Evolutionary conservation across 2,329 filamentous ascomycete genomes (phyloP).

Genomic region (Cladosporium velox): DNA sequence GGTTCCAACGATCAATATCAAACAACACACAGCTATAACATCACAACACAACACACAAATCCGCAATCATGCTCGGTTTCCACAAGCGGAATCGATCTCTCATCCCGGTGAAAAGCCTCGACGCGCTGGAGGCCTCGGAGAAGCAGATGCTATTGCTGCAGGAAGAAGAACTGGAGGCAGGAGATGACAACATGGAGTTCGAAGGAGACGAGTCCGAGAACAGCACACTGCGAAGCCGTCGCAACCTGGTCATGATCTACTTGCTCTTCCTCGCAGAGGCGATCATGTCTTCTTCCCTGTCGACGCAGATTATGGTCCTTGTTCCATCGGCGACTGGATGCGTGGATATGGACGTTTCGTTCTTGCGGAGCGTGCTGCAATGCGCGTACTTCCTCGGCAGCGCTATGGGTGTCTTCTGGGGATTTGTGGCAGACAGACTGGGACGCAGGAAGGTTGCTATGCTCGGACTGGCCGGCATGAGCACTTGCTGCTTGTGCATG

Average conservation of each 20-base stretch:
- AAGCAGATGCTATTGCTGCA: conserved; percentile 25
- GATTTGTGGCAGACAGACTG: conserved; percentile 46
- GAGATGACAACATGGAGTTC: conserved; percentile 34
- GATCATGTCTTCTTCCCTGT: conserved; percentile 53
- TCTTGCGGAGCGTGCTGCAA: conserved; percentile 50
- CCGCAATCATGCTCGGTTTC: conserved; percentile 45
- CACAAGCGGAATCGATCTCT: conserved; percentile 45
- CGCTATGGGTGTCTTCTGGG: conserved; percentile 49
- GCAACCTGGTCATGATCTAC: conserved; percentile 47
- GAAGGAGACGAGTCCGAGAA: conserved; percentile 28
- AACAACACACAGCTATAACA: neutral
- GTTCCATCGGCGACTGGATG: conserved; percentile 48
- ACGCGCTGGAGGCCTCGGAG: conserved; percentile 44
- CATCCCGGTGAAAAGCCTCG: conserved; percentile 47
- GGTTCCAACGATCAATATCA: neutral
- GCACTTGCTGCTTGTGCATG: conserved; percentile 49
- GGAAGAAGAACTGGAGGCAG: conserved; percentile 9
- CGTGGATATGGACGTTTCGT: conserved; percentile 47
- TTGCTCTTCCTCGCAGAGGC: conserved; percentile 52
- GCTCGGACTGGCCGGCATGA: conserved; percentile 47
- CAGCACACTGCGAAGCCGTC: conserved; percentile 23
- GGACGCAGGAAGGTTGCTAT: conserved; percentile 49
- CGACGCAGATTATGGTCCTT: conserved; percentile 50
- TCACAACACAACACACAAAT: neutral
- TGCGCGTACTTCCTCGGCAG: conserved; percentile 52